Conservation (phyloP, 768 basidiomycete species). For the Boletellus ananas region DNA sequence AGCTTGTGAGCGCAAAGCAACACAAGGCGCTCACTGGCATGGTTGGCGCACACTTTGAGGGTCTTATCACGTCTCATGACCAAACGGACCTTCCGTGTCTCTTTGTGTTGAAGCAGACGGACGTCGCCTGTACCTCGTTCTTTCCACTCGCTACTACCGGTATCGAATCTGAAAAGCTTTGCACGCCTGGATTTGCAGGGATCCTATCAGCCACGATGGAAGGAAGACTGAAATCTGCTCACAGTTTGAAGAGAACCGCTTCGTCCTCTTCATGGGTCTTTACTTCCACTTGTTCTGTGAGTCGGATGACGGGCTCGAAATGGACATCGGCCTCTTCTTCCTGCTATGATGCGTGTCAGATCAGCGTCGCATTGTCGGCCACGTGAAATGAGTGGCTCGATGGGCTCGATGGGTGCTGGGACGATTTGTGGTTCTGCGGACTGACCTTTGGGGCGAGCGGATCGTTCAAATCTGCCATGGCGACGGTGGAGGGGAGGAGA, state of each 20-base stretch:
- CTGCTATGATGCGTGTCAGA: constrained; percentile 29
- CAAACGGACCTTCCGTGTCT: constrained; percentile 86
- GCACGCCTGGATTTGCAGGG: constrained; percentile 68
- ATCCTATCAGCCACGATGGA: constrained; percentile 4
- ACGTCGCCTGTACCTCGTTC: constrained; percentile 97
- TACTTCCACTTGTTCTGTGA: constrained; percentile 92
- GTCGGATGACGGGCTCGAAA: constrained; percentile 95
- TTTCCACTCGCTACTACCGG: constrained; percentile 85
- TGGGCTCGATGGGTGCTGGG: constrained; percentile 20
- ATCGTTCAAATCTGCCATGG: constrained; percentile 58
- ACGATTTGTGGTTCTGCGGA: constrained; percentile 13
- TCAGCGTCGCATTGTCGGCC: constrained; percentile 21
- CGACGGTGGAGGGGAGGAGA: constrained; percentile 4
- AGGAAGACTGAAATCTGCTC: constrained; percentile 30
- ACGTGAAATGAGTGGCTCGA: constrained; percentile 28
- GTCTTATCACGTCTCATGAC: constrained; percentile 99
- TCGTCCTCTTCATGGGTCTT: constrained; percentile 97
- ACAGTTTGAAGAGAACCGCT: constrained; percentile 94
- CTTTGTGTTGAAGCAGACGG: constrained; percentile 85
- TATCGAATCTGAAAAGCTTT: constrained; percentile 95
- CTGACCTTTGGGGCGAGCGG: constrained; percentile 71
- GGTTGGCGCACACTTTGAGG: constrained; percentile 98
- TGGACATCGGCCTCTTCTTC: constrained; percentile 84
- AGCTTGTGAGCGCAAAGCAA: background rate
- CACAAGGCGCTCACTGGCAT: constrained; percentile 61